phyloP scores from a whole-genome alignment of 768 basidiomycete species.

The Suillus americanus region DNA sequence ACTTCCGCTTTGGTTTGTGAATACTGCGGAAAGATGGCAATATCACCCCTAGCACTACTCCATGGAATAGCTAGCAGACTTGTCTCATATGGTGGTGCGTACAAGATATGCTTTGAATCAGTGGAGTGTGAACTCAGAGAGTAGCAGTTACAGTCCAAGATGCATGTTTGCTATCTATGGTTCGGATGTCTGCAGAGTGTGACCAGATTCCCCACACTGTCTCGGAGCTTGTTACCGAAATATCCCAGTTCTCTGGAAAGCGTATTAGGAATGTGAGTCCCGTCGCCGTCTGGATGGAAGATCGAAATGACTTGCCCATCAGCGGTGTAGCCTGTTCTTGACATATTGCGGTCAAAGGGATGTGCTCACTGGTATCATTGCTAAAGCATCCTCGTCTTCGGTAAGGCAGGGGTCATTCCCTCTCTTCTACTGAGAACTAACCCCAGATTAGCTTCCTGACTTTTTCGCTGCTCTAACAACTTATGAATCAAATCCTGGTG shows the following conservation, averaged over 20 bases:
- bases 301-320: not conserved
- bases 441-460: slow-evolving; percentile 61
- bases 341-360: slow-evolving; percentile 44
- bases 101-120: slow-evolving; percentile 14
- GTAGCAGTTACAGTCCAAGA: slow-evolving; percentile 63
- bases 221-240: slow-evolving; percentile 38
- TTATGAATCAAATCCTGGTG: slow-evolving; percentile 20
- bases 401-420: slow-evolving; percentile 37
- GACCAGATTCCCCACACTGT: slow-evolving; percentile 51
- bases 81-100: slow-evolving; percentile 43
- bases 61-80: slow-evolving; percentile 44
- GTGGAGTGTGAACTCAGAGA: slow-evolving; percentile 26
- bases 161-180: slow-evolving; percentile 67
- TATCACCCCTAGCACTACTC: slow-evolving; percentile 50
- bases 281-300: not conserved
- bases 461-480: slow-evolving; percentile 54
- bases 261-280: slow-evolving; percentile 58
- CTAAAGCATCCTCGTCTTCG: slow-evolving; percentile 51
- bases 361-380: slow-evolving; percentile 46
- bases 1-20: slow-evolving; percentile 68
- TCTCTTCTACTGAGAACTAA: slow-evolving; percentile 9
- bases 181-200: slow-evolving; percentile 62
- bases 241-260: slow-evolving; percentile 45
- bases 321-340: slow-evolving; percentile 76
- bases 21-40: slow-evolving; percentile 50